Base-by-base conservation (phyloP, 345 rosid genomes). In the Carallia brachiata region DNA sequence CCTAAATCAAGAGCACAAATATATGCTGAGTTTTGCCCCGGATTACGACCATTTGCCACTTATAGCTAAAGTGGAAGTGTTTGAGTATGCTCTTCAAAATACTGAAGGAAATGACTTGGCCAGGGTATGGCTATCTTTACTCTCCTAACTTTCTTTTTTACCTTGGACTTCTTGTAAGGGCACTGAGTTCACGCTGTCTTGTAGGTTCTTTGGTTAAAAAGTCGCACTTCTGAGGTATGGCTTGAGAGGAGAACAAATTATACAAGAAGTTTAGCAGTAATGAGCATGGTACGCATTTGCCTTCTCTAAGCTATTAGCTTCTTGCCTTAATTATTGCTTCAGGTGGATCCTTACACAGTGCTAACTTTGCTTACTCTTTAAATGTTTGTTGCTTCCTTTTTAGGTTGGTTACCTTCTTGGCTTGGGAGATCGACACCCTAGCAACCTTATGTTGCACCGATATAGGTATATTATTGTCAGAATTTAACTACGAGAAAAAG, bases 381-480 rank as follows among this genome's bases (percentile, higher is more conserved):
- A 52, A 9, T n/a, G 8, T n/a, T 18, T 15, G 27, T 34, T 77
- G 15, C 60, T 70, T 69, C 72, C 63, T 39, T 79, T 79, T 77
- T 90, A 94, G 97, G 98, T 92, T 68, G 99, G 99, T 65, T 95
- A 95, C 76, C 92, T 95, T 84, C 99, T 95, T 63, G 99, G 99
- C 63, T 84, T 95, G 80, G 99, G 99, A 70, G 99, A 95, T 90
- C 89, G 98, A 65, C 99, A 95, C 76, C 99, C 99, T 57, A 89
- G 99, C 75, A 95, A 95, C 81, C 98, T 95, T 76, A 92, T 95
- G 98, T 83, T 95, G 54, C 85, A 89, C 74, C 93, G 98, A 53
- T 80, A 61, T 84, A 95, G 99, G 99, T 95, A 86, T 31, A 48
- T 63, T n/a, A 6, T 65, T 50, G 62, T 39, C 52, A 36, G 44